Percentiles rank a stretch among this genome's conserved stretches.
Conservation (phyloP, 441 rosid species). For the Croton laevigatus region DNA sequence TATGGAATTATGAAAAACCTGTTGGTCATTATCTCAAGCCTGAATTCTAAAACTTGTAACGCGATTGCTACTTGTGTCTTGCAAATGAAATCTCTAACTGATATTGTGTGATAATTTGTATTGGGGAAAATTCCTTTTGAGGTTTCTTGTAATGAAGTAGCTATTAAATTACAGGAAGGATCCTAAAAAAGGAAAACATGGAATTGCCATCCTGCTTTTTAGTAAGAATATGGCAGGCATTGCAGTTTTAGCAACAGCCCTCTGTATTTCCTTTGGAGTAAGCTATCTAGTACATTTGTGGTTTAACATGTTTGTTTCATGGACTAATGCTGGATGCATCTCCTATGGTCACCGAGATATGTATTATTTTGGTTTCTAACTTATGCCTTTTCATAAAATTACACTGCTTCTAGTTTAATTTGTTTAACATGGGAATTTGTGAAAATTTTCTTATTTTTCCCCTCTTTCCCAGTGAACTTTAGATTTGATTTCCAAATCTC, state of each 20-base stretch:
- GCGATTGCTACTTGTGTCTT: background rate
- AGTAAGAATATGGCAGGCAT: background rate
- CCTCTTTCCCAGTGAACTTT: background rate
- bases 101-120: background rate
- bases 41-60: background rate
- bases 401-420: conserved; percentile 8
- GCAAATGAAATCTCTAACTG: background rate
- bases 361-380: background rate
- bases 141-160: background rate
- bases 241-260: background rate
- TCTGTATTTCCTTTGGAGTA: background rate
- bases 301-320: background rate
- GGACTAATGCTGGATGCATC: conserved; percentile 1
- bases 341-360: background rate
- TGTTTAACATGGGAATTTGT: background rate
- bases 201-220: background rate
- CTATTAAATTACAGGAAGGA: background rate
- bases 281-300: background rate
- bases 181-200: background rate
- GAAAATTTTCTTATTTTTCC: background rate
- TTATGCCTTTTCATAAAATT: background rate
- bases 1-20: background rate
- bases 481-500: conserved; percentile 1
- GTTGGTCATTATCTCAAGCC: background rate
- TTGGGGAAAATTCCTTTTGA: background rate